These are phyloP conservation scores for Talaromyces piceae DNA, from an alignment of 2,329 filamentous ascomycete genomes.

Conservation along the genomic window DNA sequence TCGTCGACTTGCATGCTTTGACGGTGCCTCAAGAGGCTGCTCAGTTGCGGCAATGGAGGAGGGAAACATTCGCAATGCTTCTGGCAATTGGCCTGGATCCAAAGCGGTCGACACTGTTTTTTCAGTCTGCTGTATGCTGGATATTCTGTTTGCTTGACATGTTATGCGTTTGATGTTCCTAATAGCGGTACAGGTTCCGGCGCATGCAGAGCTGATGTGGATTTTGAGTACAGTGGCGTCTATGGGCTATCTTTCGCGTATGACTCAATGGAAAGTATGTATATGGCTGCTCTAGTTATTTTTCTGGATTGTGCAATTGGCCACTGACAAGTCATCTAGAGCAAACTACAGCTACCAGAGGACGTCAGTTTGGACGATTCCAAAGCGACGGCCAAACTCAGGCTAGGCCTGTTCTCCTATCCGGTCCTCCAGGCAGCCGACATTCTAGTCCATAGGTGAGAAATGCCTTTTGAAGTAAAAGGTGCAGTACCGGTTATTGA, in stretches of 20 bases:
- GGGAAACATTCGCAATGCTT: constrained; percentile 69
- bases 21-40: constrained; percentile 64
- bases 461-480: not conserved
- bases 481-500: constrained; percentile 13
- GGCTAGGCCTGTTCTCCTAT: constrained; percentile 89
- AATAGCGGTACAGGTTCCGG: constrained; percentile 50
- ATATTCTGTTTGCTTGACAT: not conserved
- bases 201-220: constrained; percentile 93
- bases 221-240: constrained; percentile 86
- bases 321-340: constrained; percentile 40
- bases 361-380: constrained; percentile 52
- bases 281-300: no score
- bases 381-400: constrained; percentile 55
- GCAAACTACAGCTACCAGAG: constrained; percentile 61
- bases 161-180: constrained; percentile 1
- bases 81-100: constrained; percentile 79
- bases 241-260: constrained; percentile 89
- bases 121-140: constrained; percentile 62
- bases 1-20: constrained; percentile 92
- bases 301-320: not conserved
- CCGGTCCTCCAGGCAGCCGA: constrained; percentile 94
- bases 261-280: constrained; percentile 96
- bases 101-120: constrained; percentile 69
- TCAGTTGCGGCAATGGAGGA: constrained; percentile 57
- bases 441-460: constrained; percentile 71